phyloP scores from a whole-genome alignment of 768 basidiomycete genomes.

The Cystofilobasidium bisporidii region DNA sequence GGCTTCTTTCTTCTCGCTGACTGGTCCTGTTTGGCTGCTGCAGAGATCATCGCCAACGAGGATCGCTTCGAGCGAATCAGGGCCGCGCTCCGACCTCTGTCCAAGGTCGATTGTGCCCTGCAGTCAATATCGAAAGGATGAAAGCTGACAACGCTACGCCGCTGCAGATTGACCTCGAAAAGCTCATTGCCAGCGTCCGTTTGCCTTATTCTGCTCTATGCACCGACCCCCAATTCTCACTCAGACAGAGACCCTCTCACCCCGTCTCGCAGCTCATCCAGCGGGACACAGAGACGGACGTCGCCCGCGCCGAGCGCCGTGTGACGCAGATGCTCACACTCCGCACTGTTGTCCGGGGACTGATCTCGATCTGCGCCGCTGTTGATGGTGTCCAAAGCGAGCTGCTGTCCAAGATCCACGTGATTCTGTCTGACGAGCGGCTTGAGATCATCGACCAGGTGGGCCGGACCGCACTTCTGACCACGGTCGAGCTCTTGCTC shows the following conservation, averaged over 20 bases:
- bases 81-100: conserved; percentile 46
- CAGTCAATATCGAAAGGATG: no score
- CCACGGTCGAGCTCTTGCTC: no score
- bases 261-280: conserved; percentile 3
- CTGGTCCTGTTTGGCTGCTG: conserved; percentile 3
- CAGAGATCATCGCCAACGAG: conserved; percentile 69
- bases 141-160: no score
- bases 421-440: conserved; percentile 69
- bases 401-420: conserved; percentile 54
- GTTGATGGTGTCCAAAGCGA: conserved; percentile 52
- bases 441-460: conserved; percentile 52
- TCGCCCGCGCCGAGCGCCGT: conserved; percentile 58
- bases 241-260: neutral
- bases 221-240: no score
- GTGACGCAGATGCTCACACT: conserved; percentile 72
- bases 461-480: neutral
- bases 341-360: conserved; percentile 57
- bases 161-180: conserved; percentile 79
- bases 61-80: conserved; percentile 60
- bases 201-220: no score
- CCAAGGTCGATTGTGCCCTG: conserved; percentile 22
- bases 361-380: conserved; percentile 57
- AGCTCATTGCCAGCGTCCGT: conserved; percentile 50
- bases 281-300: conserved; percentile 36
- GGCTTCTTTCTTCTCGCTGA: no score